Evolutionary conservation across 768 basidiomycete species (phyloP).

Genomic region (Auricularia sp.): DNA sequence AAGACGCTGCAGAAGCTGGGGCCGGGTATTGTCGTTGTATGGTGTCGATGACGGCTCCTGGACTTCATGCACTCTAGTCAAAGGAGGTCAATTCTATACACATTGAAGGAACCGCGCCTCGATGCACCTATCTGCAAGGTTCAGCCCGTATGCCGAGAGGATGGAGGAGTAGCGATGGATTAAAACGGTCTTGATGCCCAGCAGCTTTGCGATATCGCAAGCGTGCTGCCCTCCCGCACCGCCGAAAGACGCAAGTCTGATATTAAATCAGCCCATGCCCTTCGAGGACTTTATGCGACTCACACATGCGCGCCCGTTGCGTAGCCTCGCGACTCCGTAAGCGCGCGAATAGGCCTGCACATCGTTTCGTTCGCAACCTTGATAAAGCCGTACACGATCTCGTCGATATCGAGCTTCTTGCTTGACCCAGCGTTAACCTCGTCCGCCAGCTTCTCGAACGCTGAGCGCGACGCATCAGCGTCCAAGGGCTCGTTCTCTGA

Average conservation of each 20-base stretch:
- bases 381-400: constrained; percentile 74
- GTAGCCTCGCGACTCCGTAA: constrained; percentile 84
- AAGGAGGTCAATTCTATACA: not conserved
- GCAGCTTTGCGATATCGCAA: constrained; percentile 77
- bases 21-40: constrained; percentile 50
- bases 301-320: constrained; percentile 68
- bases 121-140: constrained; percentile 58
- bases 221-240: constrained; percentile 90
- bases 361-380: constrained; percentile 90
- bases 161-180: constrained; percentile 90
- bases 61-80: constrained; percentile 60
- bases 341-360: constrained; percentile 82
- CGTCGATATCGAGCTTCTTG: constrained; percentile 55
- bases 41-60: constrained; percentile 85
- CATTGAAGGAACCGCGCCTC: not conserved
- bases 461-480: constrained; percentile 49
- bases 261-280: constrained; percentile 8
- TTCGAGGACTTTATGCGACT: constrained; percentile 9
- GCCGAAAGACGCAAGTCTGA: constrained; percentile 47
- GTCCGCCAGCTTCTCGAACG: constrained; percentile 57
- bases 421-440: constrained; percentile 55
- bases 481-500: constrained; percentile 80
- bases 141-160: constrained; percentile 88
- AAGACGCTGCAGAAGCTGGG: constrained; percentile 49
- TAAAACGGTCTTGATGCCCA: constrained; percentile 81